Evolutionary conservation across 164 flowering plant species (phyloP), one percentile per base, ranked within the genome.

Genomic region (Magnolia sinica): DNA sequence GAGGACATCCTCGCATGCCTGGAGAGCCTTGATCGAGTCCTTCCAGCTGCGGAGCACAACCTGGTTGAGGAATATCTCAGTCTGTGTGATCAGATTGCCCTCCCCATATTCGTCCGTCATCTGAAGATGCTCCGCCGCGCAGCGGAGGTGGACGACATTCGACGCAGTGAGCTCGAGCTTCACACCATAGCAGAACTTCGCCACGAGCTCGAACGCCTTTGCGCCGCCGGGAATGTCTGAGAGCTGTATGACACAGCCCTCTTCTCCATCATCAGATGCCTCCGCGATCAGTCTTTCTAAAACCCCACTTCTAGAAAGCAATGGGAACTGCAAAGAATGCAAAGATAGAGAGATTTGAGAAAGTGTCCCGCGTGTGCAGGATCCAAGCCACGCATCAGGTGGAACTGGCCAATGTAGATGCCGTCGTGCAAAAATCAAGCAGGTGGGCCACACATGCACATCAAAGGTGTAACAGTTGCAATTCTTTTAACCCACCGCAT

Each of bases 31-130:
- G 55, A 95, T 55, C 14, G 97, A 89, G 83, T 95, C 98, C 81
- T 90, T 93, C 98, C 98, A 95, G 73, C 76, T 88, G 45, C 83
- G 81, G 14, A 92, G 88, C 71, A 92, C 92, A 9, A 86, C 89
- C 82, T 94, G 97, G 80, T 87, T 90, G 64, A 95, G 87, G 84
- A 95, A 95, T 52, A 84, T 78, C 77, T 95, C 98, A 19, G 98
- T 77, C 77, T 85, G 98, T 19, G 83, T 80, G 45, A 92, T 84
- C 45, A 95, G 84, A 78, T 95, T 95, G 64, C 89, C 96, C 70
- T 93, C 97, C 29, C 95, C 97, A 79, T 90, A 89, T 4, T 91
- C 97, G 77, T 95, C 98, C 0, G 91, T 88, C 98, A 95, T 95
- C 81, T 93, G 90, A 16, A 95, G 92, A 84, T 85, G 82, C 82